Conservation (phyloP, 345 rosid species). For the Sisymbrium irio region DNA sequence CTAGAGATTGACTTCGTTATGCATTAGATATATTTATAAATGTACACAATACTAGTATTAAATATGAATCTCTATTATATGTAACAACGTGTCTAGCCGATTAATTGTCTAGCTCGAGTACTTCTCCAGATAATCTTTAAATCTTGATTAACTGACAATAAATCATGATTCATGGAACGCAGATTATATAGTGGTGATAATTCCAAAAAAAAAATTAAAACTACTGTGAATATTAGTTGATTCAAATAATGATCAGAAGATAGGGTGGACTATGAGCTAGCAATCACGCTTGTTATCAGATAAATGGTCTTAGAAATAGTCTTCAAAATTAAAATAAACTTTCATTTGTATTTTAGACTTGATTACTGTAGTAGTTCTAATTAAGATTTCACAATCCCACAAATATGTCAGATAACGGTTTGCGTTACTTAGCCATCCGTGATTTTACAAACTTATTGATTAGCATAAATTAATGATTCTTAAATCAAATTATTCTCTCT, state of each 20-base stretch:
- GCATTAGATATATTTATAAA: background rate
- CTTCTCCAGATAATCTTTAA: background rate
- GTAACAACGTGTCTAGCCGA: slow-evolving; percentile 36
- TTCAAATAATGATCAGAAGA: slow-evolving; percentile 4
- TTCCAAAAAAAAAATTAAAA: background rate
- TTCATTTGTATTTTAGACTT: background rate
- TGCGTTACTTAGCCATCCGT: background rate
- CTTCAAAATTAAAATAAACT: background rate
- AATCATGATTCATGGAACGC: slow-evolving; percentile 31
- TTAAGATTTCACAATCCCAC: background rate
- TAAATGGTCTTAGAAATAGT: background rate
- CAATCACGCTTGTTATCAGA: slow-evolving; percentile 27
- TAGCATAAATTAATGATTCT: background rate
- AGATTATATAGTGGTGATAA: slow-evolving; percentile 6
- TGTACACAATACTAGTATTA: background rate
- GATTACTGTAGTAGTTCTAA: background rate
- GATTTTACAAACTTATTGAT: background rate
- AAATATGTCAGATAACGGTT: background rate
- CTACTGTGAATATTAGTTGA: slow-evolving; percentile 6
- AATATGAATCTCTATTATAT: slow-evolving; percentile 29
- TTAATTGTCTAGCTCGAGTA: slow-evolving; percentile 27
- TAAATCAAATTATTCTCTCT: background rate
- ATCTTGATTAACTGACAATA: slow-evolving; percentile 17
- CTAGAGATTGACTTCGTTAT: slow-evolving; percentile 23
- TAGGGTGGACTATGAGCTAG: slow-evolving; percentile 29